Base-by-base conservation (phyloP, 2,329 filamentous ascomycete genomes). In the Botrytis byssoidea region DNA sequence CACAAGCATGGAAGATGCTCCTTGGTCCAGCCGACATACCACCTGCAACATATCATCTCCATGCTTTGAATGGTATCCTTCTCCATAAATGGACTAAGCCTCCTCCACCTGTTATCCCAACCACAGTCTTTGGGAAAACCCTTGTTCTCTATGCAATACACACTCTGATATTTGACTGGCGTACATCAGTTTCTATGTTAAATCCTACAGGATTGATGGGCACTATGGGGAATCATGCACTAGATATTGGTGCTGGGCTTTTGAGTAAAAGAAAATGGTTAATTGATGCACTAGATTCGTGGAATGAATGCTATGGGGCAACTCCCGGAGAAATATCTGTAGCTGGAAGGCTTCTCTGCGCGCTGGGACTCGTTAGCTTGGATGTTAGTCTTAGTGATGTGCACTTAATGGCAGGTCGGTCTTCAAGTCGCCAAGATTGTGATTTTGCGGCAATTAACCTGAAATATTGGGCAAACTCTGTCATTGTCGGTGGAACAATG, bases 161-260 rank as follows among this genome's bases (percentile, higher is more conserved):
- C 64, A 79, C 78, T 1, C 78, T 79, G 46, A 78, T 80, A 40
- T 80, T 79, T 61, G 79, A 80, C 67, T 80, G 79, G 79, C 77
- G 79, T 2, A 76, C 78, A 73, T 73, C 76, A 18, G 78, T 78
- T 8, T 75, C 70, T 4, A 80, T 80, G 79, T 74, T 79, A 42
- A 79, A 79, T 55, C 79, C 79, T 0, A 80, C 79, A 0, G 79
- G 78, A 14, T 67, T 80, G 0, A 77, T 77, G 73, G 79, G 78
- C 4, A 76, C 77, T 2, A 76, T 78, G 22, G 76, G 77, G 6
- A 78, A 77, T 46, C 75, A 75, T 2, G 77, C 76, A 22, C 74
- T 77, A 16, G 76, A 79, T 32, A 78, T 80, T 35, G 79, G 78
- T 18, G 73, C 78, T 46, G 77, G 77, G 1, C 73, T 80, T 1